A percentile compares a stretch with the other conserved stretches of the same genome.
Conservation (phyloP, 2,329 filamentous ascomycete species). For the Camillea tinctor region DNA sequence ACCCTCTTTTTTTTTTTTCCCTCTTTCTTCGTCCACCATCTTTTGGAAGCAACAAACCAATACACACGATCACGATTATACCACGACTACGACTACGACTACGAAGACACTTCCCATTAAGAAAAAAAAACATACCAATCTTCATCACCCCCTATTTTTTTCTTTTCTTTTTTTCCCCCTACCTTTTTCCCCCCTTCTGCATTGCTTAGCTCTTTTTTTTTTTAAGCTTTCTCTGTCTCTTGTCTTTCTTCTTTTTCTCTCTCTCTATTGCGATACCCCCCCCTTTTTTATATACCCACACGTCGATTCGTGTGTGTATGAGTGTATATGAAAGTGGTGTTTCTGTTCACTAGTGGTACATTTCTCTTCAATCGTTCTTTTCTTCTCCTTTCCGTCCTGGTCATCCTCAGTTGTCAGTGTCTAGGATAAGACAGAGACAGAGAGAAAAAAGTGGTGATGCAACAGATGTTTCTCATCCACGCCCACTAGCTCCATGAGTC, state of each 20-base stretch:
- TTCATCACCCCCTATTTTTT: neutral
- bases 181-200: slow-evolving; percentile 3
- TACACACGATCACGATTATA: neutral
- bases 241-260: slow-evolving; percentile 7
- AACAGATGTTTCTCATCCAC: neutral
- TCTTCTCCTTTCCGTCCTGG: slow-evolving; percentile 2
- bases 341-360: slow-evolving; percentile 18
- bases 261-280: slow-evolving; percentile 27
- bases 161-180: neutral
- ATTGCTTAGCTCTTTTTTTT: slow-evolving; percentile 9
- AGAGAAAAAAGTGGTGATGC: slow-evolving; percentile 13
- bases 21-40: neutral
- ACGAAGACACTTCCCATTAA: neutral
- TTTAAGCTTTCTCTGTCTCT: neutral
- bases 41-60: neutral
- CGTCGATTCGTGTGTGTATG: slow-evolving; percentile 28
- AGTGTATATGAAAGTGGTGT: slow-evolving; percentile 29
- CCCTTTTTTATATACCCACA: slow-evolving; percentile 26
- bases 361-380: slow-evolving; percentile 10
- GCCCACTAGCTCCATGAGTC: slow-evolving; percentile 8
- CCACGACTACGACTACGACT: neutral
- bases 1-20: too few relatives aligned
- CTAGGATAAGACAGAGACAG: neutral
- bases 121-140: too few relatives aligned
- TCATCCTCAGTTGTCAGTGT: neutral